Percentiles rank a stretch among this genome's conserved stretches.
Evolutionary conservation across 768 basidiomycete species (phyloP).

Genomic region (Podaxis sp.): DNA sequence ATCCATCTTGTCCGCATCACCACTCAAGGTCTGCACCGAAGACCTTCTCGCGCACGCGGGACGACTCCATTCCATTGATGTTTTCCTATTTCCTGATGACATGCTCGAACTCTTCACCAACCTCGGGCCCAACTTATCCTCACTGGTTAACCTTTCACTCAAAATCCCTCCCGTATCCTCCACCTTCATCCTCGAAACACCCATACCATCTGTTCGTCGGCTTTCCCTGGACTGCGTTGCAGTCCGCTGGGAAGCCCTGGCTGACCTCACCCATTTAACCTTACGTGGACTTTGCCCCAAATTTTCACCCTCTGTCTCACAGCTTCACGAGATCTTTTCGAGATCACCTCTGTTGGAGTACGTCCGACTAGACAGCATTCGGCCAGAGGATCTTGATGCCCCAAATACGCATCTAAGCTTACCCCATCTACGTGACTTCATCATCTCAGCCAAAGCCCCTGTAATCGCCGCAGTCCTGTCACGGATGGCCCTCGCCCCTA

Average conservation of each 20-base stretch:
- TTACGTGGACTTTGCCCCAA: slow-evolving; percentile 31
- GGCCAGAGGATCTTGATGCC: slow-evolving; percentile 14
- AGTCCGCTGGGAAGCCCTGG: slow-evolving; percentile 33
- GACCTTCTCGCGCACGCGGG: slow-evolving; percentile 28
- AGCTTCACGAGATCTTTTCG: slow-evolving; percentile 32
- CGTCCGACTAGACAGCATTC: slow-evolving; percentile 32
- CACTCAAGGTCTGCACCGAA: slow-evolving; percentile 26
- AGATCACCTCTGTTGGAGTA: slow-evolving; percentile 34
- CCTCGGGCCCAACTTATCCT: slow-evolving; percentile 25
- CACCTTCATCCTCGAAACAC: slow-evolving; percentile 22
- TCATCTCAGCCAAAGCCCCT: slow-evolving; percentile 27
- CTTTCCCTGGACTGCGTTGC: slow-evolving; percentile 36
- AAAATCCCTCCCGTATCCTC: slow-evolving; percentile 31
- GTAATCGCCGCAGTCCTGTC: slow-evolving; percentile 28
- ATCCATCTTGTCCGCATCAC: slow-evolving; percentile 31
- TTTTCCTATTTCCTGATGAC: slow-evolving; percentile 36
- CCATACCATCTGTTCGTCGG: slow-evolving; percentile 30
- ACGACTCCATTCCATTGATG: slow-evolving; percentile 34
- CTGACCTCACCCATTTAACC: slow-evolving; percentile 32
- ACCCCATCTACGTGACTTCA: slow-evolving; percentile 28
- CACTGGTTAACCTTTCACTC: slow-evolving; percentile 34
- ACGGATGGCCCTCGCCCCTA: slow-evolving; percentile 21
- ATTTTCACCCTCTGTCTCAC: slow-evolving; percentile 31
- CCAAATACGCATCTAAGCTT: slow-evolving; percentile 20
- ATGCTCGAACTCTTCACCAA: slow-evolving; percentile 30